Conservation (phyloP, 805 yeast genomes). For the Saturnispora kantuleensis region DNA sequence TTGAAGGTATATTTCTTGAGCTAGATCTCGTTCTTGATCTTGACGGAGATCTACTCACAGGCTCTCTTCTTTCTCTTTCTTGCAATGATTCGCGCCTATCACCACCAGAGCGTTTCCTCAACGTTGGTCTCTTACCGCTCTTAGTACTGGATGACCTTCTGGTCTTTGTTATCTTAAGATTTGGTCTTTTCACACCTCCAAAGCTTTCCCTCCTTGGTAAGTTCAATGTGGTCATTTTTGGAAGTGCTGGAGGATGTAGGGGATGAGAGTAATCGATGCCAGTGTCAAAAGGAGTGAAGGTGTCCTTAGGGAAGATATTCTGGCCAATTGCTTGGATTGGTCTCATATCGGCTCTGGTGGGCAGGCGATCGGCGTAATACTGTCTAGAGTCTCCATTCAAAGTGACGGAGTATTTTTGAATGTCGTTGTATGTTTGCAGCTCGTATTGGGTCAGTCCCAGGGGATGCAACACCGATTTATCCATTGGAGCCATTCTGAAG, state of each 20-base stretch:
- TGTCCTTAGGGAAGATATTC: conserved; percentile 1
- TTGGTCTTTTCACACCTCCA: not conserved
- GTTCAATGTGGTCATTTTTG: not conserved
- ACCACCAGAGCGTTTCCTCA: conserved; percentile 1
- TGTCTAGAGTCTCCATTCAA: conserved; percentile 7
- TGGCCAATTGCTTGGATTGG: not conserved
- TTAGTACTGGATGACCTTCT: conserved; percentile 3
- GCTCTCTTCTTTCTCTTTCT: not conserved
- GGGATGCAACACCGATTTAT: conserved; percentile 15
- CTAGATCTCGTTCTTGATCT: conserved; percentile 8
- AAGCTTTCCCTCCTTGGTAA: no score
- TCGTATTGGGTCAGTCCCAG: conserved; percentile 11
- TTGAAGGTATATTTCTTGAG: not conserved
- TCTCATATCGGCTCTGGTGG: not conserved
- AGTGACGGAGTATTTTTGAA: conserved; percentile 4
- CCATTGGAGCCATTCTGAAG: conserved; percentile 11
- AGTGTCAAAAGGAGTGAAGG: not conserved
- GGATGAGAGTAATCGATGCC: not conserved
- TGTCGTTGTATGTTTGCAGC: conserved; percentile 7
- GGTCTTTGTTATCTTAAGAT: conserved; percentile 7
- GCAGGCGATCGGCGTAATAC: conserved; percentile 4
- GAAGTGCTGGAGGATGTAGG: no score
- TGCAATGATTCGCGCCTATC: not conserved
- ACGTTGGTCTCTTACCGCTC: not conserved
- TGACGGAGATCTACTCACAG: conserved; percentile 1